Percentiles rank a stretch among this genome's conserved stretches.
These are phyloP conservation scores for Candida sp. DNA, from an alignment of 1,139 yeast genomes.

Conservation along the genomic window DNA sequence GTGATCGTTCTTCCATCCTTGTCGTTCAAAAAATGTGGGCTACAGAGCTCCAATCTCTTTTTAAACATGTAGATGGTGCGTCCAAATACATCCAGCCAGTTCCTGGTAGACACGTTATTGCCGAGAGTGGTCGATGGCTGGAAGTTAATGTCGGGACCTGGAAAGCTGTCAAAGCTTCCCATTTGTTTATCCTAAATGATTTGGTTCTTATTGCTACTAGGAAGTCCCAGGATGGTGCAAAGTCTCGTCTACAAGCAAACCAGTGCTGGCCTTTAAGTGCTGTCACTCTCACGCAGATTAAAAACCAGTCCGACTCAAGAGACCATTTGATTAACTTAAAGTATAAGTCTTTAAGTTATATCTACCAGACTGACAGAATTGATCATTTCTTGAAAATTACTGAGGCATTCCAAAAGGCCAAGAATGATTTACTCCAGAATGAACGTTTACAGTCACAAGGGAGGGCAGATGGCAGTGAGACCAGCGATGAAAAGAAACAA, in stretches of 20 bases:
- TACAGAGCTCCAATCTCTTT: conserved; percentile 64
- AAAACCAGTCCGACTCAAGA: conserved; percentile 19
- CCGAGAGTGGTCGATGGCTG: conserved; percentile 83
- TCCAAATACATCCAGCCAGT: conserved; percentile 73
- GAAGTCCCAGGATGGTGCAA: conserved; percentile 35
- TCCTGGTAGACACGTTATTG: conserved; percentile 80
- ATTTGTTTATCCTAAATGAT: conserved; percentile 76
- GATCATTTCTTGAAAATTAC: conserved; percentile 58
- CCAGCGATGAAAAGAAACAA: conserved; percentile 37
- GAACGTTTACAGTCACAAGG: conserved; percentile 39
- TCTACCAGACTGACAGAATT: conserved; percentile 62
- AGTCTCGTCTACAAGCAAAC: conserved; percentile 57
- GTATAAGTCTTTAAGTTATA: conserved; percentile 47
- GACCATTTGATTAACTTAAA: conserved; percentile 45
- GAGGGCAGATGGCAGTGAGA: conserved; percentile 13
- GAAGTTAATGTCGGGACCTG: conserved; percentile 87
- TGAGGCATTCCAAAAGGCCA: conserved; percentile 61
- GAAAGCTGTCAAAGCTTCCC: conserved; percentile 76
- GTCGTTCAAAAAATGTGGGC: conserved; percentile 83
- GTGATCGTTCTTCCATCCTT: conserved; percentile 67
- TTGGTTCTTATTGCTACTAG: conserved; percentile 71
- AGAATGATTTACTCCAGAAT: conserved; percentile 53
- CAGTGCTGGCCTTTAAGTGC: conserved; percentile 79
- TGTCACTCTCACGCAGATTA: conserved; percentile 46
- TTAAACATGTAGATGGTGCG: conserved; percentile 87